Evolutionary conservation across 169 alveolate genomes (phyloP).

Genomic region (Toxoplasma gondii): DNA sequence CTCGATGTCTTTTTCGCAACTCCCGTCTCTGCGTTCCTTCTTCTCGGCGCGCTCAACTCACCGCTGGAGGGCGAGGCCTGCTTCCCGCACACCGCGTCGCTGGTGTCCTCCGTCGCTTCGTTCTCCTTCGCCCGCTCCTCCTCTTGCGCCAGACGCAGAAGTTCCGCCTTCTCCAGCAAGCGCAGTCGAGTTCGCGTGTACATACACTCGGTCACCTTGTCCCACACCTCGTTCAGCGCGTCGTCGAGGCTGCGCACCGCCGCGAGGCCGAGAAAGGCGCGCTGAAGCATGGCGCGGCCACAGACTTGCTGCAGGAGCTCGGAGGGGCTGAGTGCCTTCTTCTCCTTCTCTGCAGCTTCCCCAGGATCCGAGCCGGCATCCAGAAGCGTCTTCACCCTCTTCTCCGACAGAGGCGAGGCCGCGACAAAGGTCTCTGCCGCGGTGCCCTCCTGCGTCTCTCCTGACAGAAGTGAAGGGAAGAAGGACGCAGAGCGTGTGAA

Average conservation of each 20-base stretch:
- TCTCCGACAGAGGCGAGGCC: not conserved
- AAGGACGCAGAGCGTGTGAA: not conserved
- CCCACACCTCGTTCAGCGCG: not conserved
- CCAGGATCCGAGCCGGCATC: not conserved
- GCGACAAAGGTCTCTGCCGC: not conserved
- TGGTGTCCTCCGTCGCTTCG: not conserved
- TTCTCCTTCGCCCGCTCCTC: not conserved
- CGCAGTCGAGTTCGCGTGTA: not conserved
- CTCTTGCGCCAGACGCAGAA: not conserved
- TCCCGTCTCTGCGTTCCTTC: not conserved
- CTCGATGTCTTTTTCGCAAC: not conserved
- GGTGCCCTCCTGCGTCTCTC: not conserved
- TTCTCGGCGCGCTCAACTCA: not conserved
- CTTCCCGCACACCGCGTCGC: not conserved
- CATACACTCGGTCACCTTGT: not conserved
- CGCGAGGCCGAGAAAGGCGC: not conserved
- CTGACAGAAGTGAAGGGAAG: not conserved
- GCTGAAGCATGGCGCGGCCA: conserved; percentile 33
- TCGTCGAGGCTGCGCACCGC: not conserved
- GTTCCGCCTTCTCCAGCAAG: not conserved
- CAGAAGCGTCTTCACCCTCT: not conserved
- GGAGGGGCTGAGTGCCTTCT: not conserved
- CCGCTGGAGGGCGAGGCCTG: not conserved
- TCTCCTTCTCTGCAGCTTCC: not conserved
- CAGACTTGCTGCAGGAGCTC: not conserved